These are phyloP conservation scores for Torrubiellomyces zombiae DNA, from an alignment of 2,329 filamentous ascomycete genomes.

Conservation along the genomic window DNA sequence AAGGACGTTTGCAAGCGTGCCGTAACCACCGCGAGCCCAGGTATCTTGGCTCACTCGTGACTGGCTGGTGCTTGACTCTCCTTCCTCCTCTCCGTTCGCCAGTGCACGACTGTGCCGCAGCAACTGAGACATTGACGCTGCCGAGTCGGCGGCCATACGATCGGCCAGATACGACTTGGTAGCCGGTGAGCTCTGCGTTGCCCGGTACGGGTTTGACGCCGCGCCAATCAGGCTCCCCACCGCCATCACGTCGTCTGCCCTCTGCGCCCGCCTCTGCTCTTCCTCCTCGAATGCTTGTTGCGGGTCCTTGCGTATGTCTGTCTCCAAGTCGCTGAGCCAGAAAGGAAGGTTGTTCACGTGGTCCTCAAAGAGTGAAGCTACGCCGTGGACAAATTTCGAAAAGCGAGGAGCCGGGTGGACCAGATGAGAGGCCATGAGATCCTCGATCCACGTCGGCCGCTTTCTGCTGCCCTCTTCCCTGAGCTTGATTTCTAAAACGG, in stretches of 20 bases:
- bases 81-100: slow-evolving; percentile 17
- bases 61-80: slow-evolving; percentile 17
- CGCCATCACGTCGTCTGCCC: slow-evolving; percentile 72
- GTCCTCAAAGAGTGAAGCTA: slow-evolving; percentile 84
- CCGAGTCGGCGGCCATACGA: slow-evolving; percentile 30
- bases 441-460: slow-evolving; percentile 71
- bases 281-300: slow-evolving; percentile 83
- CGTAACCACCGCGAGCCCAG: slow-evolving; percentile 23
- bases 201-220: slow-evolving; percentile 35
- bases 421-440: slow-evolving; percentile 82
- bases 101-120: slow-evolving; percentile 11
- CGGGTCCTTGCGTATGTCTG: slow-evolving; percentile 85
- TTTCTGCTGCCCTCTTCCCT: slow-evolving; percentile 49
- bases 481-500: slow-evolving; percentile 84
- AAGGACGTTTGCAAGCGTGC: slow-evolving; percentile 54
- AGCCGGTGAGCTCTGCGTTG: slow-evolving; percentile 47
- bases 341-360: slow-evolving; percentile 93
- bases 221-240: slow-evolving; percentile 74
- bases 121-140: slow-evolving; percentile 14
- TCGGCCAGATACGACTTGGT: slow-evolving; percentile 48
- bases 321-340: slow-evolving; percentile 84
- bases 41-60: slow-evolving; percentile 18
- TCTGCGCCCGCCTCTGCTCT: slow-evolving; percentile 65
- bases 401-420: slow-evolving; percentile 81
- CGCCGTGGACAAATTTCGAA: slow-evolving; percentile 92